phyloP scores from a whole-genome alignment of 495 filamentous ascomycete species.

The Mytilinidion resinicola region DNA sequence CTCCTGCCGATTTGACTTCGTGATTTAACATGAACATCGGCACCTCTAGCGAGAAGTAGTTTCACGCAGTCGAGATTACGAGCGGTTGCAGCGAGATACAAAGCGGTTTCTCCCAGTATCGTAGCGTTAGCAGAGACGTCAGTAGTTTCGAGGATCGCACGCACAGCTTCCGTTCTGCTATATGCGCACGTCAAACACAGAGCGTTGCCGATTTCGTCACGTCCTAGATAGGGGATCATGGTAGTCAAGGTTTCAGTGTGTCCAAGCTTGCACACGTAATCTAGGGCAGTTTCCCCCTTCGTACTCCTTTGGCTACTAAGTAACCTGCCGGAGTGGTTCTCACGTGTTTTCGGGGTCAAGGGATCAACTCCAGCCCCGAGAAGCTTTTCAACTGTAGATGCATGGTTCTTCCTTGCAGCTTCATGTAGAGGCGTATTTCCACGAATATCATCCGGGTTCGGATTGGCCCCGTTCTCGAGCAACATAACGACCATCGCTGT shows the following conservation, averaged over 20 bases:
- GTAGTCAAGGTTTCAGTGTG: background rate
- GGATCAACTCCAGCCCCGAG: constrained; percentile 32
- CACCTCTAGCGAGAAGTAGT: constrained; percentile 6
- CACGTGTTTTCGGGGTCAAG: constrained; percentile 29
- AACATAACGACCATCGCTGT: constrained; percentile 24
- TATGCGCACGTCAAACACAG: constrained; percentile 1
- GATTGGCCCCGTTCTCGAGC: constrained; percentile 25
- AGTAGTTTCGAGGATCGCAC: background rate
- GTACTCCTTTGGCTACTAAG: constrained; percentile 15
- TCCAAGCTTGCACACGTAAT: constrained; percentile 4
- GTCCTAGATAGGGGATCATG: constrained; percentile 1
- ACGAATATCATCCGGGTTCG: constrained; percentile 14
- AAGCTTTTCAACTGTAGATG: constrained; percentile 24
- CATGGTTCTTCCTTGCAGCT: constrained; percentile 27
- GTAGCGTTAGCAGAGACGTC: constrained; percentile 1
- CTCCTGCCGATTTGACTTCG: background rate
- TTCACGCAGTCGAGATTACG: background rate
- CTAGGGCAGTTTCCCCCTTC: background rate
- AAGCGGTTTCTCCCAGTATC: background rate
- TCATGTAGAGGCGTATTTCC: constrained; percentile 32
- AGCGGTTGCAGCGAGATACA: background rate
- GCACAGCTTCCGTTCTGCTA: background rate
- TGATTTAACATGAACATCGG: background rate
- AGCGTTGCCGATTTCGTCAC: constrained; percentile 2
- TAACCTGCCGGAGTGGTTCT: constrained; percentile 9